Evolutionary conservation across 164 flowering plant genomes (phyloP), one percentile per base, ranked within the genome.

Genomic region (Tetracentron sinense): DNA sequence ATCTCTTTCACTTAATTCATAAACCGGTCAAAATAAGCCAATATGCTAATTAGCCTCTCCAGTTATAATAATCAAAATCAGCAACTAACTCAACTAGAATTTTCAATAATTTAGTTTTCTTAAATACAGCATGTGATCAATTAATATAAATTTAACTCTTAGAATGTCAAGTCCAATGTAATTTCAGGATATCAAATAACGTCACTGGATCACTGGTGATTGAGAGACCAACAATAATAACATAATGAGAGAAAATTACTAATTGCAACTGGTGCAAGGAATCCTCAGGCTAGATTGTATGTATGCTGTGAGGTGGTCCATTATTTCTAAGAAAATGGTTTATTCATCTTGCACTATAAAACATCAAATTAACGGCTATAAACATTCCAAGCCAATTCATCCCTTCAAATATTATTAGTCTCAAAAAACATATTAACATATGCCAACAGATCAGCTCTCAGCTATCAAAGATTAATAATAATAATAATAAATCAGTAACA

Each of bases 1-100:
- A 95, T 90, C 75, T 92, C 97, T 74, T 81, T 90, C 66, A 95
- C 99, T 90, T 59, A 8, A n/a, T 46, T 30, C 61, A 72, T 16
- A 73, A 28, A 50, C 29, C 17, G 21, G 14, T 2, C 11, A 46
- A 65, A 42, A 42, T 55, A 23, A 64, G 49, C 60, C 10, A 51
- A 38, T 19, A 38, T 22, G n/a, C n/a, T n/a, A n/a, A n/a, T n/a
- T n/a, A n/a, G n/a, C n/a, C n/a, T n/a, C n/a, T n/a, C n/a, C 44
- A 4, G 4, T 10, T 38, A 38, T 1, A 8, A 38, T 33, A 4
- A 4, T 38, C 44, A 38, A 38, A 38, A 38, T 38, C 14, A 38
- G 44, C 14, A 38, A 38, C 1, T 10, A 38, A 33, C 8, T 33
- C 38, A 4, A 38, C 44, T 38, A 38, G 8, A 38, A 10, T 8